These are phyloP conservation scores for Metschnikowia bowlesiae DNA, from an alignment of 805 yeast genomes.

Conservation along the genomic window DNA sequence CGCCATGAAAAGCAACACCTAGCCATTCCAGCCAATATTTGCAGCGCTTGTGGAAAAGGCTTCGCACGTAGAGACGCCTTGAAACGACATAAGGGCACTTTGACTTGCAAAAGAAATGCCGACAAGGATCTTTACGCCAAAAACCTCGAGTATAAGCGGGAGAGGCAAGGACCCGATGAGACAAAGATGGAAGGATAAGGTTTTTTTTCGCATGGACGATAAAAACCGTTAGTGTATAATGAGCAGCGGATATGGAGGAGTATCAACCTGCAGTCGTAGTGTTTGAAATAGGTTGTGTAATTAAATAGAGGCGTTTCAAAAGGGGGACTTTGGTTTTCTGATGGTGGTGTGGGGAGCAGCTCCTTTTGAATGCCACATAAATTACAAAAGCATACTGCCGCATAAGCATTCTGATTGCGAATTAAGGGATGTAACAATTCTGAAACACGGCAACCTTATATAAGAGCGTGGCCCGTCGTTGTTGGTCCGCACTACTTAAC, in stretches of 20 bases:
- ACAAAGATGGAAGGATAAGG: neutral
- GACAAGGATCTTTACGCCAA: slow-evolving; percentile 42
- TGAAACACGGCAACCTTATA: slow-evolving; percentile 1
- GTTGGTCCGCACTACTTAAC: neutral
- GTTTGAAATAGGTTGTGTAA: too few relatives aligned
- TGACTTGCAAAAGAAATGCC: slow-evolving; percentile 71
- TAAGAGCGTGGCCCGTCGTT: neutral
- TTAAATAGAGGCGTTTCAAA: too few relatives aligned
- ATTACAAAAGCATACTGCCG: neutral
- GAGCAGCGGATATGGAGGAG: too few relatives aligned
- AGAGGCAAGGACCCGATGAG: neutral
- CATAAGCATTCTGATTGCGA: neutral
- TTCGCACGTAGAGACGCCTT: slow-evolving; percentile 81
- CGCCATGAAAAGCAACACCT: slow-evolving; percentile 75
- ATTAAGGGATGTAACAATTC: neutral
- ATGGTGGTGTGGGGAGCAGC: neutral
- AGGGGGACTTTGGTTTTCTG: too few relatives aligned
- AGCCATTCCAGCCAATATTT: slow-evolving; percentile 67
- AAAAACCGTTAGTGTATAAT: too few relatives aligned
- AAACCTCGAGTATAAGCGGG: slow-evolving; percentile 23
- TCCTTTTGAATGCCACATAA: neutral
- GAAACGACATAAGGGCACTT: slow-evolving; percentile 68
- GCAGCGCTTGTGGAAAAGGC: slow-evolving; percentile 74
- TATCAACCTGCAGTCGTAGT: too few relatives aligned
- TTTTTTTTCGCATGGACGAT: neutral